These are phyloP conservation scores for Nigrospora osmanthi DNA, from an alignment of 2,329 filamentous ascomycete genomes.

Conservation along the genomic window DNA sequence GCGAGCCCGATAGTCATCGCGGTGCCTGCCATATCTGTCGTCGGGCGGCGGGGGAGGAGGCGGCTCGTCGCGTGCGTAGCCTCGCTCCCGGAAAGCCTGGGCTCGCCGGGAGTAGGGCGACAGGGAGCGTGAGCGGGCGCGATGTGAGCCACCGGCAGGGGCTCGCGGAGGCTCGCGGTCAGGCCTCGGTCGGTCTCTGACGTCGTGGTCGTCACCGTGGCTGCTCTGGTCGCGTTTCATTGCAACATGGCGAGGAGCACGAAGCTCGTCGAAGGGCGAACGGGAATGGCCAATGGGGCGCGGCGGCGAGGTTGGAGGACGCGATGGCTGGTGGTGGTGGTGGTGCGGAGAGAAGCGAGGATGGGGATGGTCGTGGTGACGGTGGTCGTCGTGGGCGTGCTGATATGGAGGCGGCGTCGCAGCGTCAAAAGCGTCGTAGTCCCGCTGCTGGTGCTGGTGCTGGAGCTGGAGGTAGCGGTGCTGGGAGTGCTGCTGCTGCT, in stretches of 20 bases:
- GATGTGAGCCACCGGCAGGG: constrained; percentile 9
- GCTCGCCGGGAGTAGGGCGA: constrained; percentile 14
- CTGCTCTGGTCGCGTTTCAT: constrained; percentile 32
- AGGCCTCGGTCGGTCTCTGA: constrained; percentile 25
- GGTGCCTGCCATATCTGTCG: constrained; percentile 21
- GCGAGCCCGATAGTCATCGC: constrained; percentile 25
- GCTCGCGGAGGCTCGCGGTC: constrained; percentile 10
- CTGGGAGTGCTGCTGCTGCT: too few species aligned
- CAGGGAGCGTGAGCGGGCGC: constrained; percentile 11
- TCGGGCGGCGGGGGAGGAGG: constrained; percentile 14
- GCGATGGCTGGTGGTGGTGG: too few species aligned
- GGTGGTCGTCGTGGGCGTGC: too few species aligned
- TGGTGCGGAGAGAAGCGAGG: too few species aligned
- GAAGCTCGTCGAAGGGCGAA: neutral
- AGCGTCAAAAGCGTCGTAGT: too few species aligned
- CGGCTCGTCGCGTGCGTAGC: constrained; percentile 12
- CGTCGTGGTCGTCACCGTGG: constrained; percentile 19
- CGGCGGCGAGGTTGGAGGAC: too few species aligned
- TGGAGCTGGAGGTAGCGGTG: too few species aligned
- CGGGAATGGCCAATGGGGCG: too few species aligned
- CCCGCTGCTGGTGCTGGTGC: too few species aligned
- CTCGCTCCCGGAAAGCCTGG: constrained; percentile 13
- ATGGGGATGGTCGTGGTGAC: too few species aligned
- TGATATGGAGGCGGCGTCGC: too few species aligned
- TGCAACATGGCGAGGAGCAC: constrained; percentile 26